phyloP scores from a whole-genome alignment of 1,284 basidiomycete genomes.

The Paramarasmius palmivorus region DNA sequence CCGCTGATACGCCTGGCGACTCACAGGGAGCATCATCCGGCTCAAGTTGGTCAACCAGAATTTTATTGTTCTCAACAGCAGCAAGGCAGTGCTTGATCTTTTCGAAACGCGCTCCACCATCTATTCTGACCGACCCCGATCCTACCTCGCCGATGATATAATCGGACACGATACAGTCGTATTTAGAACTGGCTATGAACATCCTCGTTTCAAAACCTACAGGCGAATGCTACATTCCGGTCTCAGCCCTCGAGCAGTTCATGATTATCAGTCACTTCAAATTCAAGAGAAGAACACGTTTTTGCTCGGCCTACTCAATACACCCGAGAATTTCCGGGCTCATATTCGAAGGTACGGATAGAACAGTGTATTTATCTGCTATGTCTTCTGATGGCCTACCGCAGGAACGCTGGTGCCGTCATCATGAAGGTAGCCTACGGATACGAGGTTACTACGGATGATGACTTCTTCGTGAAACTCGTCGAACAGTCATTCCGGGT shows the following conservation, averaged over 20 bases:
- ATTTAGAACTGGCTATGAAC: background rate
- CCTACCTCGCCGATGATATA: constrained; percentile 19
- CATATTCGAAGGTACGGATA: background rate
- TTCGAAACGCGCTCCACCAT: constrained; percentile 31
- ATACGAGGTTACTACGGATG: background rate
- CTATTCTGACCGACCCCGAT: constrained; percentile 32
- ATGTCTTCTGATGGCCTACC: background rate
- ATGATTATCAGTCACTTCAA: constrained; percentile 29
- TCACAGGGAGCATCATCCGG: constrained; percentile 24
- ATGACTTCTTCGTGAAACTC: background rate
- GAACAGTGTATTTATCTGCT: background rate
- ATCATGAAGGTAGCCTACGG: constrained; percentile 5
- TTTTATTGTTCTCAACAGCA: constrained; percentile 33
- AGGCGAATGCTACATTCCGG: constrained; percentile 31
- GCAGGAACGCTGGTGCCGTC: background rate
- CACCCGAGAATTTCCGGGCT: background rate
- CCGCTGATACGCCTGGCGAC: too few relatives aligned
- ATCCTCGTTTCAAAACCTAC: constrained; percentile 1
- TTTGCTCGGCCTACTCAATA: background rate
- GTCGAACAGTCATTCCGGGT: background rate
- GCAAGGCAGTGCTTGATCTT: constrained; percentile 29
- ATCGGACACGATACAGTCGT: background rate
- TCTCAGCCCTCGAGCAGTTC: constrained; percentile 31
- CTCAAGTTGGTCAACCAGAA: constrained; percentile 23
- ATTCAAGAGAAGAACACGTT: constrained; percentile 23